A percentile compares a stretch with the other conserved stretches of the same genome.
Conservation (phyloP, 140 eudicot genomes). For the Anethum foeniculum region DNA sequence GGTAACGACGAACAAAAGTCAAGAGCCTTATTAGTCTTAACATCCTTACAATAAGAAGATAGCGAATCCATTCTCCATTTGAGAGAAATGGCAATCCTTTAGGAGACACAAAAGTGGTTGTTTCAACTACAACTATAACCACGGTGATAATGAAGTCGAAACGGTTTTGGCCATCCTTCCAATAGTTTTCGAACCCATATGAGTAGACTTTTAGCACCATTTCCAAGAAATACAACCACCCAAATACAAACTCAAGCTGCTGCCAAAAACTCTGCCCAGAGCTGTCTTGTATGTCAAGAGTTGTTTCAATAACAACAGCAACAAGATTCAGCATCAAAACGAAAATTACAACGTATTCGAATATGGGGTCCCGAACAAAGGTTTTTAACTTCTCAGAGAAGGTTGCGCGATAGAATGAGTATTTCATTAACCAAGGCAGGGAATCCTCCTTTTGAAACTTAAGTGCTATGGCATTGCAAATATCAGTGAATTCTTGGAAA, state of each 20-base stretch:
- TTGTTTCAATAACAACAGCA: slow-evolving; percentile 82
- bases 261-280: slow-evolving; percentile 90
- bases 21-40: slow-evolving; percentile 83
- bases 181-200: slow-evolving; percentile 79
- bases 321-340: slow-evolving; percentile 63
- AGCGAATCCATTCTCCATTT: slow-evolving; percentile 99
- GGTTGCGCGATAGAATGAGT: slow-evolving; percentile 56
- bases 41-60: slow-evolving; percentile 95
- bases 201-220: slow-evolving; percentile 83
- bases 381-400: slow-evolving; percentile 49
- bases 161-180: slow-evolving; percentile 93
- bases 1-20: slow-evolving; percentile 74
- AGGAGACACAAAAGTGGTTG: slow-evolving; percentile 76
- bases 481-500: slow-evolving; percentile 78
- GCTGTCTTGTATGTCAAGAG: slow-evolving; percentile 84
- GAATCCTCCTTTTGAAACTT: slow-evolving; percentile 80
- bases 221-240: slow-evolving; percentile 91
- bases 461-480: slow-evolving; percentile 86
- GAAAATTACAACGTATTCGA: slow-evolving; percentile 56
- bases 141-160: slow-evolving; percentile 88
- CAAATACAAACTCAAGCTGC: slow-evolving; percentile 76
- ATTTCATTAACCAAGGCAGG: slow-evolving; percentile 48
- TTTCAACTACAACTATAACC: slow-evolving; percentile 98
- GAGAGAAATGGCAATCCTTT: slow-evolving; percentile 61
- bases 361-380: slow-evolving; percentile 52